Evolutionary conservation across 1,284 basidiomycete species (phyloP), one percentile per base, ranked within the genome.

Genomic region (Pholiota adiposa): DNA sequence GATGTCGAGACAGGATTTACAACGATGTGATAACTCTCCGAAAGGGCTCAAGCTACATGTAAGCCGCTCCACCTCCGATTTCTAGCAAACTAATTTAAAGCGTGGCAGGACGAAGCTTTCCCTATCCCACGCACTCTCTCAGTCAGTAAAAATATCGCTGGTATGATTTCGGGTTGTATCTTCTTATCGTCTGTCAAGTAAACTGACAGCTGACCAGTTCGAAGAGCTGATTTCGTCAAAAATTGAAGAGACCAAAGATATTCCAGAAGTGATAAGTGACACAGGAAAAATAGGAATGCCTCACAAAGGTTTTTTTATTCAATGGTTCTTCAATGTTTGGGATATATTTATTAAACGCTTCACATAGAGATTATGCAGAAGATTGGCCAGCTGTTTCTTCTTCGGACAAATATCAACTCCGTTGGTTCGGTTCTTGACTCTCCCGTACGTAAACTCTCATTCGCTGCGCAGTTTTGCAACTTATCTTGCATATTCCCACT

Each of bases 11-110:
- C 64, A 94, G 94, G 67, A 98, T 98, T 72, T 98, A 97, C 77
- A 98, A 98, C 79, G 96, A 98, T 75, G 96, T 98, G 49, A 98
- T 98, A 64, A 97, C 96, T 1, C 81, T 98, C 31, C 89, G 96
- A 53, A 92, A 93, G 72, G 96, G 96, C 19, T 97, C 95, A 9
- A 92, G 94, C 62, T 97, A 97, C 74, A 97, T 98, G 96, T 95
- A 69, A 69, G 90, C 73, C 55, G 57, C 8, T 51, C 58, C 55
- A 48, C 49, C 46, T 55, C 53, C 41, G 23, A 34, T 48, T 9
- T 33, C 43, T 48, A 44, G 25, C 21, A 41, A 38, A 25, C 50
- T 60, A 54, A 70, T 61, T 67, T 54, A 66, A 69, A 56, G 40
- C 51, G 50, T 60, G 54, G 18, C 69, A 96, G 94, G 94, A 98